Evolutionary conservation across 1,284 basidiomycete species (phyloP).

Genomic region (Tranzscheliella williamsii): DNA sequence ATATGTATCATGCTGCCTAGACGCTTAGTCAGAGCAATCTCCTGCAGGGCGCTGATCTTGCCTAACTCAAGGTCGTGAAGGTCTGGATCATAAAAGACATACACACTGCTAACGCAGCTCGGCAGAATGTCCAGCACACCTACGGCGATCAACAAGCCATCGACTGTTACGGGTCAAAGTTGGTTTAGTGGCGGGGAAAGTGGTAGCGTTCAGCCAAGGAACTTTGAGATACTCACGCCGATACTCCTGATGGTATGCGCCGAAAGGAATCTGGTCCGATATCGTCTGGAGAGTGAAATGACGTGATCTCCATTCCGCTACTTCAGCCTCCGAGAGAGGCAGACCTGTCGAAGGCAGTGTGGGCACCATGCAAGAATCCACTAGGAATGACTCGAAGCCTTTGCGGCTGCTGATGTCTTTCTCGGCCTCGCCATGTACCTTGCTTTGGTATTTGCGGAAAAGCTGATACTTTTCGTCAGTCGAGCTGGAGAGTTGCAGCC

Average conservation of each 20-base stretch:
- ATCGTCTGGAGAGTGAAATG: slow-evolving; percentile 1
- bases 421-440: slow-evolving; percentile 44
- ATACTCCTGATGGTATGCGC: slow-evolving; percentile 57
- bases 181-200: not conserved
- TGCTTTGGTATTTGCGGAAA: slow-evolving; percentile 51
- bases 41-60: slow-evolving; percentile 65
- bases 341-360: slow-evolving; percentile 16
- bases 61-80: slow-evolving; percentile 80
- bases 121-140: slow-evolving; percentile 91
- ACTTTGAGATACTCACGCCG: slow-evolving; percentile 30
- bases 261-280: slow-evolving; percentile 27
- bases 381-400: slow-evolving; percentile 51
- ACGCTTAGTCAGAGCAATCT: slow-evolving; percentile 40
- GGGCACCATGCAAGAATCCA: slow-evolving; percentile 23
- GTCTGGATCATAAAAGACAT: slow-evolving; percentile 86
- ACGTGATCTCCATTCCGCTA: slow-evolving; percentile 8
- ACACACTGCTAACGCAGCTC: slow-evolving; percentile 86
- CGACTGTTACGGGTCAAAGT: slow-evolving; percentile 55
- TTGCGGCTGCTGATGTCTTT: slow-evolving; percentile 35
- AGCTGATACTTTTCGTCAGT: slow-evolving; percentile 54
- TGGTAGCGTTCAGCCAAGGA: no score
- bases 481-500: slow-evolving; percentile 15
- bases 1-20: slow-evolving; percentile 26
- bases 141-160: slow-evolving; percentile 80
- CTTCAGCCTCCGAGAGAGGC: slow-evolving; percentile 5